Conservation (phyloP, 83 land plant genomes). For the Larix sibirica region DNA sequence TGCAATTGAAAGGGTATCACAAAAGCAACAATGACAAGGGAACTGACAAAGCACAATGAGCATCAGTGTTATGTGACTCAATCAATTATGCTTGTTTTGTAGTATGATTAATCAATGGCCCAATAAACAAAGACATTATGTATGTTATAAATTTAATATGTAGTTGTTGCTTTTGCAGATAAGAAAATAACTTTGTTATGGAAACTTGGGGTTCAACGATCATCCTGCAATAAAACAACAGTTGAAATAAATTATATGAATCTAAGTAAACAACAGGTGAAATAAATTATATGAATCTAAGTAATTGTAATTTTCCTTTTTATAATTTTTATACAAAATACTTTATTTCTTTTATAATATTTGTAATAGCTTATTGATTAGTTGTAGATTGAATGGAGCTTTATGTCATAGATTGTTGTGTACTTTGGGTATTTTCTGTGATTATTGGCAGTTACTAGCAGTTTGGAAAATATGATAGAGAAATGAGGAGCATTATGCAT, state of each 20-base stretch:
- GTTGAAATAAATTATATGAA: constrained; percentile 6
- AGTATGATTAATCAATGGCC: no score
- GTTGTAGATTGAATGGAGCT: not conserved
- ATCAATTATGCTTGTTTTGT: no score
- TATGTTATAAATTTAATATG: not conserved
- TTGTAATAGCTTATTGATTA: not conserved
- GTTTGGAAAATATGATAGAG: constrained; percentile 21
- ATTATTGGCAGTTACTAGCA: constrained; percentile 15
- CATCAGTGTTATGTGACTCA: no score
- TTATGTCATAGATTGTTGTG: not conserved
- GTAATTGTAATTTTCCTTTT: not conserved
- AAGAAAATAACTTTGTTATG: constrained; percentile 14
- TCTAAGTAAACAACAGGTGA: constrained; percentile 20
- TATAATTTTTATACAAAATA: not conserved
- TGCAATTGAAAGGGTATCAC: no score
- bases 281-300: not conserved
- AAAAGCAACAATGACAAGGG: no score
- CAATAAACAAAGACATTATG: no score
- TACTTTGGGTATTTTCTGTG: not conserved
- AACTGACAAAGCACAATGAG: no score
- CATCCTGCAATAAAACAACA: constrained; percentile 27
- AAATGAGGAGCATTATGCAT: constrained; percentile 12
- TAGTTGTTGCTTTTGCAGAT: constrained; percentile 17
- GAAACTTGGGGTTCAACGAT: constrained; percentile 24
- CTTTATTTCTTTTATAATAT: not conserved